These are phyloP conservation scores for Hypericum androsaemum DNA, from an alignment of 345 rosid species.

Conservation along the genomic window DNA sequence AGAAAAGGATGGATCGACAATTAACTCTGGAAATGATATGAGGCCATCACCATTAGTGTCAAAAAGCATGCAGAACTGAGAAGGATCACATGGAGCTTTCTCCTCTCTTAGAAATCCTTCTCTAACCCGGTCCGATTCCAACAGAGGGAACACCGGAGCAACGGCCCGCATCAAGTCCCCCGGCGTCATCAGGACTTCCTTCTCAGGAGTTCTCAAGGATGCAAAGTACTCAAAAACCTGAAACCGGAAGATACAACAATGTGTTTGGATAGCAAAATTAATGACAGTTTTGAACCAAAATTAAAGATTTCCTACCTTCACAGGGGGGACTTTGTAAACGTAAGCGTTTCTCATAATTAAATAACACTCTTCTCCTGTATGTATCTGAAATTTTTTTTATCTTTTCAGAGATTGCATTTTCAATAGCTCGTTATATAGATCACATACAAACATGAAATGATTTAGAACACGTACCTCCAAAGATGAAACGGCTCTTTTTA, in stretches of 20 bases:
- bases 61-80: conserved; percentile 21
- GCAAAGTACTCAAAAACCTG: conserved; percentile 24
- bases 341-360: too few species aligned
- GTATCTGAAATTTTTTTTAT: conserved; percentile 5
- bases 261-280: background rate
- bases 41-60: conserved; percentile 21
- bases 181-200: conserved; percentile 23
- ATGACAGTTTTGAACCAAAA: background rate
- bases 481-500: too few species aligned
- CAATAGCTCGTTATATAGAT: background rate
- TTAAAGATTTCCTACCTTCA: conserved; percentile 8
- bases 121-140: conserved; percentile 18
- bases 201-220: conserved; percentile 11
- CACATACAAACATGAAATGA: background rate
- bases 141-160: conserved; percentile 21
- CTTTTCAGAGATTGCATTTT: background rate
- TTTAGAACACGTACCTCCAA: too few species aligned
- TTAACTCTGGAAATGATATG: conserved; percentile 21
- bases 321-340: too few species aligned
- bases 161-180: conserved; percentile 24
- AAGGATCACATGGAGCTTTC: conserved; percentile 15
- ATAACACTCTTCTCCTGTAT: too few species aligned
- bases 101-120: conserved; percentile 22
- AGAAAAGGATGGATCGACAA: too few species aligned
- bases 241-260: background rate